A percentile compares a stretch with the other conserved stretches of the same genome.
Conservation (phyloP, 2,329 filamentous ascomycete genomes). For the Neocatenulostroma microsporum region DNA sequence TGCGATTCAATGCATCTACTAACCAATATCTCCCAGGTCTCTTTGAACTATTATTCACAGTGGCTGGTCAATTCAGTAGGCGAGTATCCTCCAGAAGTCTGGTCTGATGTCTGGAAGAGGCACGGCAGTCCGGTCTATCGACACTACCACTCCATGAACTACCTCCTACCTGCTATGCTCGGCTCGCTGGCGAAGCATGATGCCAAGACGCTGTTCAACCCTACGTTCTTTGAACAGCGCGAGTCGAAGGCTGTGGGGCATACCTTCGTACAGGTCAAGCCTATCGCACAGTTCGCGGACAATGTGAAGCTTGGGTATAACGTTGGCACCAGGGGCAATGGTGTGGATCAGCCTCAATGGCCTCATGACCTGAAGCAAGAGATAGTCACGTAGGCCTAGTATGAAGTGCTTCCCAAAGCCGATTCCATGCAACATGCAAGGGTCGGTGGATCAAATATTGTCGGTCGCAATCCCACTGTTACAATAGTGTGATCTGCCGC, state of each 20-base stretch:
- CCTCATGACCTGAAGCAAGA: slow-evolving; percentile 26
- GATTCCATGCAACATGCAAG: no score
- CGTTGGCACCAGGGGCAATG: slow-evolving; percentile 45
- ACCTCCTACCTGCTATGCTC: slow-evolving; percentile 35
- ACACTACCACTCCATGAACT: slow-evolving; percentile 44
- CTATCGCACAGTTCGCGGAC: slow-evolving; percentile 36
- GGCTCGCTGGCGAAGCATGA: slow-evolving; percentile 35
- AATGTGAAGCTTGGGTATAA: slow-evolving; percentile 39
- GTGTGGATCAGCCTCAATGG: slow-evolving; percentile 43
- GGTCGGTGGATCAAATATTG: no score
- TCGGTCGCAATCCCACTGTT: no score
- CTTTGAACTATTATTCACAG: slow-evolving; percentile 24
- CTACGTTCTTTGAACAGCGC: slow-evolving; percentile 43
- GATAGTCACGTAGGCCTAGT: slow-evolving; percentile 4
- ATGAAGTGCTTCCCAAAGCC: no score
- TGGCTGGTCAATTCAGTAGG: slow-evolving; percentile 22
- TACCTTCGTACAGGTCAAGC: slow-evolving; percentile 37
- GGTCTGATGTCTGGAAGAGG: slow-evolving; percentile 42
- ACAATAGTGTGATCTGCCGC: no score
- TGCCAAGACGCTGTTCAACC: slow-evolving; percentile 36
- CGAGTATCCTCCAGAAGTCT: slow-evolving; percentile 30
- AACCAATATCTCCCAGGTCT: slow-evolving; percentile 4
- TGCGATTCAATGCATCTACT: no score
- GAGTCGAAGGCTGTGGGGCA: slow-evolving; percentile 32
- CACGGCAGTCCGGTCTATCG: slow-evolving; percentile 44